Evolutionary conservation across 108 stramenopile genomes (phyloP).

Genomic region (Nannochloropsis oceanica): DNA sequence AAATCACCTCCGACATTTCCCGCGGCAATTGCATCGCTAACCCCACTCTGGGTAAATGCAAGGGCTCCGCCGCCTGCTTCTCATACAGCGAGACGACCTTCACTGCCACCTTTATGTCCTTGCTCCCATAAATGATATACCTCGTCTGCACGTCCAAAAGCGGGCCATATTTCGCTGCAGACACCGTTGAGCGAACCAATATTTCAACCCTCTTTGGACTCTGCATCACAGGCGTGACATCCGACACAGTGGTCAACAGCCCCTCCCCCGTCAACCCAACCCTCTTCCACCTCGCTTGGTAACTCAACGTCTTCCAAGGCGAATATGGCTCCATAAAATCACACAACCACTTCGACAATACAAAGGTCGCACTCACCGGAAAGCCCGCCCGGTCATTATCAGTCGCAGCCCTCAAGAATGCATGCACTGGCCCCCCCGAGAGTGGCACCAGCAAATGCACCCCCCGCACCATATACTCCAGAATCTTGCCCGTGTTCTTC

Average conservation of each 20-base stretch:
- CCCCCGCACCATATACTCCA: slow-evolving; percentile 2
- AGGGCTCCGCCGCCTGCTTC: not conserved
- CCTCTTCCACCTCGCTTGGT: not conserved
- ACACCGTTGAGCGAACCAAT: not conserved
- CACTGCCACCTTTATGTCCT: not conserved
- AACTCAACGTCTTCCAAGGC: not conserved
- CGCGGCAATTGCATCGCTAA: slow-evolving; percentile 3
- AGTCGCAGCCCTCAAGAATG: slow-evolving; percentile 13
- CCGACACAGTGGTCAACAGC: not conserved
- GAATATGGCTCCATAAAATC: not conserved
- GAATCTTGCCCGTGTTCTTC: not conserved
- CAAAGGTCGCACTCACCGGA: slow-evolving; percentile 1
- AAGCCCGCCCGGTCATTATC: slow-evolving; percentile 21
- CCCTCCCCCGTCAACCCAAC: not conserved
- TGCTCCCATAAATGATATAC: not conserved
- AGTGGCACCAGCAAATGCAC: slow-evolving; percentile 5
- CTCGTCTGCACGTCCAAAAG: not conserved
- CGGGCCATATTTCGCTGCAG: not conserved
- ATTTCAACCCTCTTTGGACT: not conserved
- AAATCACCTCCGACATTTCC: not conserved
- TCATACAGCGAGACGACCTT: not conserved
- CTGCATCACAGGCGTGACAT: not conserved
- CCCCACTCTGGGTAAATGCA: not conserved
- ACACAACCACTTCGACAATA: not conserved
- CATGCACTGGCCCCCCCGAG: not conserved